Evolutionary conservation across 164 flowering plant species (phyloP).

Genomic region (Kalanchoe fedtschenkoi): DNA sequence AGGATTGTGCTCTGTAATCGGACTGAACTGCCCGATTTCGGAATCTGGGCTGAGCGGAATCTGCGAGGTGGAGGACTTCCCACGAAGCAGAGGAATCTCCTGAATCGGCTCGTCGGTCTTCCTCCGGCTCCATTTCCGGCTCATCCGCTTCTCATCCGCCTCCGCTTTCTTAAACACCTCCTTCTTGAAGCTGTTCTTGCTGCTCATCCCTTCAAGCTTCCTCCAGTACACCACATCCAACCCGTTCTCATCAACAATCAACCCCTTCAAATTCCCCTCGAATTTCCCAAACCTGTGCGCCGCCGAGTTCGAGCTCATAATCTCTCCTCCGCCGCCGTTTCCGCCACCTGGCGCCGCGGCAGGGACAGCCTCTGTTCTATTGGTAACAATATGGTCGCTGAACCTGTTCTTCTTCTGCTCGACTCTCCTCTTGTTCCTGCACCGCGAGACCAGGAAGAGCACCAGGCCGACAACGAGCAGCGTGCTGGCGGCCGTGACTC

Average conservation of each 20-base stretch:
- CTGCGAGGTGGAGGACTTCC: conserved; percentile 28
- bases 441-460: conserved; percentile 39
- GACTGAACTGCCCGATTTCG: background rate
- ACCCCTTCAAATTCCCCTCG: conserved; percentile 48
- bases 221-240: conserved; percentile 87
- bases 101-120: conserved; percentile 20
- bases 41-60: conserved; percentile 1
- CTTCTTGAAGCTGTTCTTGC: conserved; percentile 21
- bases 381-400: background rate
- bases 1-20: background rate
- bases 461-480: conserved; percentile 36
- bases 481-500: conserved; percentile 55
- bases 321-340: conserved; percentile 6
- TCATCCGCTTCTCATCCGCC: conserved; percentile 11
- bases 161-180: conserved; percentile 11
- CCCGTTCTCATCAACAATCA: conserved; percentile 82
- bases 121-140: background rate
- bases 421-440: conserved; percentile 9
- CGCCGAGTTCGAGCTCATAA: conserved; percentile 1
- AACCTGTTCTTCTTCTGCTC: background rate
- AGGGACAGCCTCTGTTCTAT: background rate
- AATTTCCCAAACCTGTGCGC: conserved; percentile 17
- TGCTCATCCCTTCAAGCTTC: conserved; percentile 29
- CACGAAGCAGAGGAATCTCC: conserved; percentile 43
- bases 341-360: background rate